Base-by-base conservation (phyloP, 192 early-diverging fungal genomes). In the Coemansia sp. region DNA sequence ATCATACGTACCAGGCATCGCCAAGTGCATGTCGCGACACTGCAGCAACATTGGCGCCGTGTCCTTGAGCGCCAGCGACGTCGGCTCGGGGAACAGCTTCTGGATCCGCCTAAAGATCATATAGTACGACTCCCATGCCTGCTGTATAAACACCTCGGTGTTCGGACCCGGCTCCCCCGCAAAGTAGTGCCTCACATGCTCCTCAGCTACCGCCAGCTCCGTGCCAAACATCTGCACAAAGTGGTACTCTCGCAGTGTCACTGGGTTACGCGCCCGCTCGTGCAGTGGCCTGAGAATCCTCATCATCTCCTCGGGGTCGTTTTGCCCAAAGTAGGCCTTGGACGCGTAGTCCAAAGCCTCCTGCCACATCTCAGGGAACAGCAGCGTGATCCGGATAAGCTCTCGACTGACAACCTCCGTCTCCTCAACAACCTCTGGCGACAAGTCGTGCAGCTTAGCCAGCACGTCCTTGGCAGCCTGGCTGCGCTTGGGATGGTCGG, bases 301-400 rank as follows among this genome's bases (percentile, higher is more conserved):
- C 79, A 94, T 86, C 93, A 96, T 96, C n/a, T 88, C 93, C 18
- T 93, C 89, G 3, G 90, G 84, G 48, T 96, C 91, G 42, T 89
- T 86, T 10, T 86, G 82, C 14, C 87, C 86, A 66, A 89, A 95
- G 57, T 94, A 95, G 9, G 90, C 67, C 33, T 89, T 72, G 2
- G 90, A 93, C 0, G 94, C 95, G 43, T 94, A 92, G 55, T 95
- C 93, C 5, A 99, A 70, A 3, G 91, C 93, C 61, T 95, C 93
- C 58, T 91, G 87, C 95, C 96, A 99, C 90, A 94, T 91, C 72
- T 99, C 96, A 25, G 94, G 92, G 92, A 94, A 96, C 6, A 96
- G 75, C 62, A 94, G 93, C 3, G 96, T 94, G 2, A 95, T 92
- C 28, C 95, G 88, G 70, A 97, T 95, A 11, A 99, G 87, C 61